Evolutionary conservation across 1,284 basidiomycete genomes (phyloP).

Genomic region (Heterobasidion parviporum): DNA sequence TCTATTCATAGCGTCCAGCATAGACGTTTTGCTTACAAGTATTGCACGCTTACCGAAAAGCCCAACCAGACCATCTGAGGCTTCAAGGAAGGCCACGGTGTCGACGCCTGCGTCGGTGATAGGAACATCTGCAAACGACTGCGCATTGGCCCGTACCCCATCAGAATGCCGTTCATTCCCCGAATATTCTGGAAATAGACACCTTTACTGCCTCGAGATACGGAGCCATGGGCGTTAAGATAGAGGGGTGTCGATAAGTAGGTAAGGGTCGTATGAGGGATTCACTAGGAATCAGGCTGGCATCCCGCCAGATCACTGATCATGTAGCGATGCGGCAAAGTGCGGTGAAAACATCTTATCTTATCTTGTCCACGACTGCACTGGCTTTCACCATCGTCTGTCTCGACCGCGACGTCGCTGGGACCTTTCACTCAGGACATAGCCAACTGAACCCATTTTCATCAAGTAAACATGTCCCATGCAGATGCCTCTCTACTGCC

Average conservation of each 20-base stretch:
- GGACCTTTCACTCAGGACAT: no score
- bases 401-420: no score
- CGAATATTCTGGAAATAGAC: conserved; percentile 11
- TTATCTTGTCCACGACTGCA: neutral
- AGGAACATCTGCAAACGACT: conserved; percentile 90
- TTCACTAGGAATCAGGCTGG: neutral
- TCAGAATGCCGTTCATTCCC: neutral
- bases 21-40: no score
- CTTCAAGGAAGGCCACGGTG: conserved; percentile 84
- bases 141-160: neutral
- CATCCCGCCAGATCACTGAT: neutral
- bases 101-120: conserved; percentile 85
- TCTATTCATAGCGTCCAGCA: conserved; percentile 37
- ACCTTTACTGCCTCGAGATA: conserved; percentile 84
- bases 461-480: conserved; percentile 57
- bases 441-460: no score
- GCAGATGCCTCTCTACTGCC: conserved; percentile 76
- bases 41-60: conserved; percentile 64
- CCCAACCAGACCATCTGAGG: conserved; percentile 82
- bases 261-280: neutral
- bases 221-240: conserved; percentile 64
- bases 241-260: neutral
- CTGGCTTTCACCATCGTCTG: no score
- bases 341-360: conserved; percentile 5
- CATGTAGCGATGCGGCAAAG: neutral